These are phyloP conservation scores for Hevea brasiliensis DNA, from an alignment of 345 rosid genomes.

Conservation along the genomic window DNA sequence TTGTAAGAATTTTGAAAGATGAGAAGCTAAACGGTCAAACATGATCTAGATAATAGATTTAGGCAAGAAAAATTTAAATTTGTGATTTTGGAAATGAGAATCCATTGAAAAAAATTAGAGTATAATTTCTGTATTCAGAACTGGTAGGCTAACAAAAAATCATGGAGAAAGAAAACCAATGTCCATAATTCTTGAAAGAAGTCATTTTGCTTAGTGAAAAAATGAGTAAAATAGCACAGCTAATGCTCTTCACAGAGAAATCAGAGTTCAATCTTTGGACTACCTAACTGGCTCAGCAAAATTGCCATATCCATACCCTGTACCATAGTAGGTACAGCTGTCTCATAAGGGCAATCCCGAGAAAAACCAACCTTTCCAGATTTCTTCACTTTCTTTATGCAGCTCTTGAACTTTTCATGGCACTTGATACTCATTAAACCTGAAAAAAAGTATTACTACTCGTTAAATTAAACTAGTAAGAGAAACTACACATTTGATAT, in stretches of 20 bases:
- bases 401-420: conserved; percentile 71
- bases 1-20: neutral
- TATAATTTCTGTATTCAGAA: neutral
- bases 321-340: conserved; percentile 70
- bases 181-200: neutral
- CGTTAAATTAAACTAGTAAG: neutral
- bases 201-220: neutral
- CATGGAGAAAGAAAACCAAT: neutral
- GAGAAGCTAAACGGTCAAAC: neutral
- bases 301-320: conserved; percentile 88
- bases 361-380: conserved; percentile 70
- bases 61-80: neutral
- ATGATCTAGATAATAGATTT: neutral
- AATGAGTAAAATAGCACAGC: neutral
- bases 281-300: conserved; percentile 62
- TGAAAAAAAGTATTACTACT: conserved; percentile 18
- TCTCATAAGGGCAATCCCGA: conserved; percentile 57
- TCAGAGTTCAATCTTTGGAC: conserved; percentile 50
- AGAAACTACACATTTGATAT: neutral
- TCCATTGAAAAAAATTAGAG: neutral
- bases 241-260: conserved; percentile 6
- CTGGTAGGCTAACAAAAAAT: neutral
- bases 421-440: conserved; percentile 63
- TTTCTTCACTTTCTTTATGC: conserved; percentile 61
- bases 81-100: neutral